Percentiles rank a stretch among this genome's conserved stretches.
phyloP scores from a whole-genome alignment of 768 basidiomycete genomes.

The Boletus reticulatus region DNA sequence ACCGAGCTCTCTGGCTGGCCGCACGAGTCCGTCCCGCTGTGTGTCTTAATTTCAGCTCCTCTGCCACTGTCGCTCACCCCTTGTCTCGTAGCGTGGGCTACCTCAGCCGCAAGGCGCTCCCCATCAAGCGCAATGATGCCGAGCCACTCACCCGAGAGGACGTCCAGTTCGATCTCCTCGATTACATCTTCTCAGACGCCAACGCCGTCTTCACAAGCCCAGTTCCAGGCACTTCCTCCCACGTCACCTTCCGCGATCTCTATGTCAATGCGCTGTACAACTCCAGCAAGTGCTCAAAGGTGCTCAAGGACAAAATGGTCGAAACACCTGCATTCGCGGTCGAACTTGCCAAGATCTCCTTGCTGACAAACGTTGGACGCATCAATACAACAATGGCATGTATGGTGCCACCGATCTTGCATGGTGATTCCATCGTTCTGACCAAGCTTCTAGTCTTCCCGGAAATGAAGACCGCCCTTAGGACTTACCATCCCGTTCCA shows the following conservation, averaged over 20 bases:
- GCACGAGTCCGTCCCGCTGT: slow-evolving; percentile 55
- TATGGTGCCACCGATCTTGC: slow-evolving; percentile 36
- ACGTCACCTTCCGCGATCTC: slow-evolving; percentile 76
- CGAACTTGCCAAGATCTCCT: slow-evolving; percentile 79
- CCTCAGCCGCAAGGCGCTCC: slow-evolving; percentile 60
- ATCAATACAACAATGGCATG: slow-evolving; percentile 93
- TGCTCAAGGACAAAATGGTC: slow-evolving; percentile 84
- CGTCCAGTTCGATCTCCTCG: slow-evolving; percentile 82
- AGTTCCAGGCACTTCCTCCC: slow-evolving; percentile 43
- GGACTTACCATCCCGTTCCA: slow-evolving; percentile 89
- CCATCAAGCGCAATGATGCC: slow-evolving; percentile 81
- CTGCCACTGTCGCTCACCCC: slow-evolving; percentile 10
- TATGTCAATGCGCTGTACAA: slow-evolving; percentile 80
- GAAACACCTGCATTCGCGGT: slow-evolving; percentile 75
- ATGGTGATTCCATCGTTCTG: slow-evolving; percentile 12
- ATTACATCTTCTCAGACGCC: slow-evolving; percentile 72
- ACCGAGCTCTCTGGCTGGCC: slow-evolving; percentile 42
- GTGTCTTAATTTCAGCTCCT: slow-evolving; percentile 24
- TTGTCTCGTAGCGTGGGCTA: slow-evolving; percentile 48
- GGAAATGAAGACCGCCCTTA: slow-evolving; percentile 88
- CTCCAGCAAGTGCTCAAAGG: slow-evolving; percentile 83
- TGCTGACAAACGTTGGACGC: slow-evolving; percentile 85
- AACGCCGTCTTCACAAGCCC: slow-evolving; percentile 72
- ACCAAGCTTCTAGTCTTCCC: slow-evolving; percentile 65
- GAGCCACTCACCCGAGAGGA: slow-evolving; percentile 82